Evolutionary conservation across 73 alveolate species (phyloP), one percentile per base, ranked within the genome.

Genomic region (Paramecium pentaurelia): DNA sequence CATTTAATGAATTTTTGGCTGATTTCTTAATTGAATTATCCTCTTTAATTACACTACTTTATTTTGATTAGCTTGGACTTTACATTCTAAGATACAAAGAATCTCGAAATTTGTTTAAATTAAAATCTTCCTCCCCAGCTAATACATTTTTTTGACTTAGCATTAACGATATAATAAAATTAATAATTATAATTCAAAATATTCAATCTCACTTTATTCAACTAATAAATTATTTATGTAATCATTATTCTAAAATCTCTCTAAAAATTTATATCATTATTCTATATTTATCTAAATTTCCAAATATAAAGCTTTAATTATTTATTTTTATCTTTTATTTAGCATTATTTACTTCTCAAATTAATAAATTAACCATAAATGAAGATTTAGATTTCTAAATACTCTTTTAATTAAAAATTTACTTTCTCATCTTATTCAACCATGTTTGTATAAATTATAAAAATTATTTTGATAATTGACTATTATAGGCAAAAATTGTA

Each of bases 91-190:
- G 68, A 75, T 75, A 75, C 25, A 75, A 38, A 38, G 88, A 32
- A 25, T 80, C 91, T 44, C 77, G 47, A 28, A 80, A 80, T 80
- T 80, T 80, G 27, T 80, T 80, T 5, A 80, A 25, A 80, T 80
- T 80, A 37, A 80, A 45, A 80, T 80, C 91, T 44, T 30, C 71
- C 8, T 80, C 91, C 8, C n/a, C 77, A 45, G n/a, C 84, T 64
- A 27, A 64, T 64, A 28, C 2, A 28, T 64, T 34, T 27, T 64
- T 64, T 9, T 9, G 40, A 64, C 83, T 64, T 8, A 64, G 9
- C 84, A 64, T 64, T 64, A 64, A 64, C 84, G 84, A 64, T 64
- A 27, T 32, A 32, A 64, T 11, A 25, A 64, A 27, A 32, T 64
- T 32, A 28, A 32, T 32, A 25, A 28, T 1, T 27, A 60, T 60